Conservation (phyloP, 108 stramenopile species). For the Conticribra weissflogii region DNA sequence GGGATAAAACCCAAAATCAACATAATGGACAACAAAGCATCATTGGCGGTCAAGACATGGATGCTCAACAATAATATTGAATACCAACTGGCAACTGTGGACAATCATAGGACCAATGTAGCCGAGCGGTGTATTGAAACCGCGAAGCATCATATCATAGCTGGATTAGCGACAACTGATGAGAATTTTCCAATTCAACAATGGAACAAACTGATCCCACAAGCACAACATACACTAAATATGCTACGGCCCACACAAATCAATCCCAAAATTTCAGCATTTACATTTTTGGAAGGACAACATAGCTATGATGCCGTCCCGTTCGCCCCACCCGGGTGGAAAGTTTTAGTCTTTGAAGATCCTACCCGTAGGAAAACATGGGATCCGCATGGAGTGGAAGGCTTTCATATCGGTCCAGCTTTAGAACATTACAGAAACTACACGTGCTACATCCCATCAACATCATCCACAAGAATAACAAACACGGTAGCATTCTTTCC, state of each 20-base stretch:
- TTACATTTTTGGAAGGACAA: conserved; percentile 16
- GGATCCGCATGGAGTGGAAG: conserved; percentile 12
- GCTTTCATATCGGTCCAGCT: conserved; percentile 57
- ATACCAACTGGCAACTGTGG: conserved; percentile 14
- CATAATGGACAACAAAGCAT: conserved; percentile 26
- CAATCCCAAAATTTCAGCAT: conserved; percentile 49
- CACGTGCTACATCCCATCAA: conserved; percentile 7
- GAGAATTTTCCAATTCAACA: conserved; percentile 27
- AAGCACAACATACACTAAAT: conserved; percentile 46
- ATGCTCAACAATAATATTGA: not conserved
- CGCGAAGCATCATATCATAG: conserved; percentile 33
- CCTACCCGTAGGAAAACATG: not conserved
- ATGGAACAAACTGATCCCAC: conserved; percentile 42
- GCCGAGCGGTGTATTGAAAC: conserved; percentile 41
- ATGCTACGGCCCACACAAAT: conserved; percentile 37
- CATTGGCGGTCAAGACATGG: too few relatives aligned
- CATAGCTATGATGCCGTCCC: conserved; percentile 17
- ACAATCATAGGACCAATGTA: conserved; percentile 49
- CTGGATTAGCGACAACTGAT: conserved; percentile 17
- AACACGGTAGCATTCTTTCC: not conserved
- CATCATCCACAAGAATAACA: not conserved
- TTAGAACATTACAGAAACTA: conserved; percentile 51
- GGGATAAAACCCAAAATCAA: conserved; percentile 4
- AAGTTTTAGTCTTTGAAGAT: not conserved
- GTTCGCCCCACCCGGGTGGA: not conserved